A percentile compares a stretch with the other conserved stretches of the same genome.
Conservation (phyloP, 441 rosid species). For the Brassica hybrid region DNA sequence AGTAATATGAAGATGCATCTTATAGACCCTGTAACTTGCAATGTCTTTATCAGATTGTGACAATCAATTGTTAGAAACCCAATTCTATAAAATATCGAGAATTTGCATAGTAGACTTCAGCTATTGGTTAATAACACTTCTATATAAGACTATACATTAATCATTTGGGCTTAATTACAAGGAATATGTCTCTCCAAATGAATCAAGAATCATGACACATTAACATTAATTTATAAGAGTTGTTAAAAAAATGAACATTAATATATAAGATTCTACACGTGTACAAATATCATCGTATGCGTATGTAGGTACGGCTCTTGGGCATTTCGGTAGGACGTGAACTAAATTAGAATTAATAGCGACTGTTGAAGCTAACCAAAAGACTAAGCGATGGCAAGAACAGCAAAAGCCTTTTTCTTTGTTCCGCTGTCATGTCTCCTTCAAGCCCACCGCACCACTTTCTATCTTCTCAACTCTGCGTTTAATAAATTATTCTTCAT, state of each 20-base stretch:
- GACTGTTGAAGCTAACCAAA: slow-evolving; percentile 31
- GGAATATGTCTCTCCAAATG: slow-evolving; percentile 32
- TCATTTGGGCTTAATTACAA: slow-evolving; percentile 1
- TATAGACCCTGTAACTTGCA: neutral
- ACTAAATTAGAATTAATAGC: slow-evolving; percentile 5
- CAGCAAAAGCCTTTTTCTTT: slow-evolving; percentile 21
- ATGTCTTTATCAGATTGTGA: neutral
- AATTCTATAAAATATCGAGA: neutral
- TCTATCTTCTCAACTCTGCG: neutral
- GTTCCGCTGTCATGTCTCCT: slow-evolving; percentile 37
- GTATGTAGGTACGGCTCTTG: slow-evolving; percentile 39
- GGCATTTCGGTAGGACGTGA: slow-evolving; percentile 14
- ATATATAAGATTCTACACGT: neutral
- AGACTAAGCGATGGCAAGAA: slow-evolving; percentile 28
- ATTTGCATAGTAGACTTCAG: slow-evolving; percentile 22
- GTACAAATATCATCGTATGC: neutral
- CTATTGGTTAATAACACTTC: slow-evolving; percentile 11
- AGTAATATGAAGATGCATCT: neutral
- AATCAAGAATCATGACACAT: slow-evolving; percentile 28
- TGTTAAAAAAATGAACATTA: no score
- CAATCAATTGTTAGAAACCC: no score
- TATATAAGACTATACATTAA: slow-evolving; percentile 21
- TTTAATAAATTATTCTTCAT: neutral
- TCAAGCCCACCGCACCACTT: slow-evolving; percentile 28
- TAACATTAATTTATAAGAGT: no score